Evolutionary conservation across 768 basidiomycete genomes (phyloP).

Genomic region (Pisolithus albus): DNA sequence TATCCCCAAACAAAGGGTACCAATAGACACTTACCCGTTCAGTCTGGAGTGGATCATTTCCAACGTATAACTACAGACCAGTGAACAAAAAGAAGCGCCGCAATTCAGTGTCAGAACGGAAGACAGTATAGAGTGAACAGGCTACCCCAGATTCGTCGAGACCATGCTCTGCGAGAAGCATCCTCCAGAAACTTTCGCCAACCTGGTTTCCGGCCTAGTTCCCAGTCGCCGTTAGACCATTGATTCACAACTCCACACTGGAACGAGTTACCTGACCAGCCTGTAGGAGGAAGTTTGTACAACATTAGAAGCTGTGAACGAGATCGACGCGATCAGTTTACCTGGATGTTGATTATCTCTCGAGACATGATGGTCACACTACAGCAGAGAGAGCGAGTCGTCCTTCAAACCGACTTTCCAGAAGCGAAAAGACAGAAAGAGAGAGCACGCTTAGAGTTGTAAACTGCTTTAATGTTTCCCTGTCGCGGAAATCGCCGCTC

Average conservation of each 20-base stretch:
- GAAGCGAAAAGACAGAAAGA: too few species aligned
- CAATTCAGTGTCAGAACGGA: conserved; percentile 9
- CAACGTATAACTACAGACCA: conserved; percentile 51
- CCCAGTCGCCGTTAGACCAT: conserved; percentile 6
- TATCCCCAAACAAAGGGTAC: neutral
- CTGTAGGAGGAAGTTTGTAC: conserved; percentile 27
- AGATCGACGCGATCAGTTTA: conserved; percentile 16
- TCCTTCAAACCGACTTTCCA: too few species aligned
- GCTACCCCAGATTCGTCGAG: conserved; percentile 62
- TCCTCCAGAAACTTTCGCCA: conserved; percentile 85
- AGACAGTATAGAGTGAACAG: conserved; percentile 3
- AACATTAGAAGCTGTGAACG: conserved; percentile 5
- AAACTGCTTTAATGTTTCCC: conserved; percentile 9
- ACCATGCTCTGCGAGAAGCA: conserved; percentile 83
- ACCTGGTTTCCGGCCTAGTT: conserved; percentile 66
- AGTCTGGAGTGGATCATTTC: conserved; percentile 68
- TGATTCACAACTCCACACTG: neutral
- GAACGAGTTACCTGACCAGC: conserved; percentile 54
- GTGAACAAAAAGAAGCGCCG: neutral
- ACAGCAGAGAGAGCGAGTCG: too few species aligned
- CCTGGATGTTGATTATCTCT: conserved; percentile 83
- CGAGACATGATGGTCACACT: conserved; percentile 45
- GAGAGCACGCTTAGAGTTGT: too few species aligned
- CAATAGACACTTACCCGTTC: conserved; percentile 48
- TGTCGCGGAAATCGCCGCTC: conserved; percentile 13